These are phyloP conservation scores for Kurtzmaniella cleridarum DNA, from an alignment of 805 yeast genomes.

Conservation along the genomic window DNA sequence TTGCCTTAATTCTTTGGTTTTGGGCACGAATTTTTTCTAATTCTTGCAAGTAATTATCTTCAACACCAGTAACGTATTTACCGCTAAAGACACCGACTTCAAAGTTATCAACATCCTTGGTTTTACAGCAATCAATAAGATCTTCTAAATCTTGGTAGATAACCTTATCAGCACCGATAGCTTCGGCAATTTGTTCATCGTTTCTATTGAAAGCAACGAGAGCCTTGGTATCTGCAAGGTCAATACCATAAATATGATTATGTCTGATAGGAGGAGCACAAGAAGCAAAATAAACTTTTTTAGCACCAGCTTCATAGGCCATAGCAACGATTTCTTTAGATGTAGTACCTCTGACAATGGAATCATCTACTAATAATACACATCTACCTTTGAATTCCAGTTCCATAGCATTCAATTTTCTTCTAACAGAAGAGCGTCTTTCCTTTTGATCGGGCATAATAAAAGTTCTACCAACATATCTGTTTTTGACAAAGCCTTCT, in stretches of 20 bases:
- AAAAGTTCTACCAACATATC: constrained; percentile 96
- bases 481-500: constrained; percentile 94
- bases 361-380: constrained; percentile 91
- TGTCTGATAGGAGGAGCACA: constrained; percentile 97
- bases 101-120: constrained; percentile 47
- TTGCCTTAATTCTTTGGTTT: constrained; percentile 50
- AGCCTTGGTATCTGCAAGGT: constrained; percentile 91
- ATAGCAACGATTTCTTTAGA: constrained; percentile 92
- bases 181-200: constrained; percentile 69
- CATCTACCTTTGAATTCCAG: constrained; percentile 81
- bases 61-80: constrained; percentile 88
- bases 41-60: constrained; percentile 73
- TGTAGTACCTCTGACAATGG: constrained; percentile 96
- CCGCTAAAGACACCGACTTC: constrained; percentile 98
- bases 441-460: constrained; percentile 98
- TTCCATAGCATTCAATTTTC: constrained; percentile 94
- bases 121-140: constrained; percentile 70
- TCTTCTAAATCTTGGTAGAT: constrained; percentile 85
- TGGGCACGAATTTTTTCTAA: constrained; percentile 78
- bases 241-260: constrained; percentile 97
- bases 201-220: constrained; percentile 80
- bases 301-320: constrained; percentile 99
- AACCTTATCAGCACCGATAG: constrained; percentile 85
- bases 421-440: constrained; percentile 87
- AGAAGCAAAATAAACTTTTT: constrained; percentile 89